Base-by-base conservation (phyloP, 768 basidiomycete genomes). In the Nidularia pulvinata region DNA sequence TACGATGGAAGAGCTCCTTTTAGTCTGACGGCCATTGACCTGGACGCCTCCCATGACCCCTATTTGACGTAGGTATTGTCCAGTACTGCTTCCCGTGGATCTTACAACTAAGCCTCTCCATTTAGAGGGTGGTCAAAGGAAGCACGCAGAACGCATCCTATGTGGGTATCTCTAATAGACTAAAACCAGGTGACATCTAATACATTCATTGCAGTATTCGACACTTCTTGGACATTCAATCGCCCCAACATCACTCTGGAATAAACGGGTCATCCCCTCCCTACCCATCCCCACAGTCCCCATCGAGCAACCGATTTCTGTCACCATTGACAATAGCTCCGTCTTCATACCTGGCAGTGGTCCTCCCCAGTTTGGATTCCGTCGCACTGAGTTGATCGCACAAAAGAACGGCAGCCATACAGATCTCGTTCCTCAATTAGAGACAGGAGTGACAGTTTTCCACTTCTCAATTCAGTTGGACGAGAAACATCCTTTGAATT, bases 301-400 rank as follows among this genome's bases (percentile, higher is more conserved):
- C 14, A 66, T 57, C 10, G 84, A 85, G 53, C 82, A 86, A 65
- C 66, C 73, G 0, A 66, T 86, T 49, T 72, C 76, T 33, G 69
- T 81, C 50, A 69, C 76, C 2, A 84, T 88, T 49, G 82, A 84
- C 61, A 82, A 83, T 64, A 75, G 69, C 50, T 82, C 83, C 34
- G 66, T 85, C 44, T 86, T 86, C 57, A 61, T 76, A 33, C 80
- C 84, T 0, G 83, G 83, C 3, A 67, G 76, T 13, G 68, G 66
- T 0, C 56, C 62, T 3, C 79, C 81, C 0, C 84, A 86, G 61
- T 68, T 64, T 43, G 83, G 84, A 6, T 86, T 85, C 68, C 74
- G 82, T 13, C 75, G 82, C 33, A 82, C 83, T 0, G 85, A 86
- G 53, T 61, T 87, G 53, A 82, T 86, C 52, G 80, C 83, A 0